These are phyloP conservation scores for Alternaria viburni DNA, from an alignment of 2,329 filamentous ascomycete genomes.

Conservation along the genomic window DNA sequence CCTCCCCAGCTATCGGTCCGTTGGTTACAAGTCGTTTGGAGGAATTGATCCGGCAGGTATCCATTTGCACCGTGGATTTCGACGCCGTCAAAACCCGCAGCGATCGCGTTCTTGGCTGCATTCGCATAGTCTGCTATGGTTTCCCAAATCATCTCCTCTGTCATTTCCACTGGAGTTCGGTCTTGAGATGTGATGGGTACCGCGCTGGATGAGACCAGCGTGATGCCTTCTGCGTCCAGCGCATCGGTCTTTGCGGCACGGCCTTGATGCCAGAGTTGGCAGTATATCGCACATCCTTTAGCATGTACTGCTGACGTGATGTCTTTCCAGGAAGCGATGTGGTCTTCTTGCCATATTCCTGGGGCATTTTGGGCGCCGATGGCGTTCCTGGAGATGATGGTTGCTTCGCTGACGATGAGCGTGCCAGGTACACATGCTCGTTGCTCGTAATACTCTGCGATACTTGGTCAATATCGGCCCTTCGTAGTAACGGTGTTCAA, in stretches of 20 bases:
- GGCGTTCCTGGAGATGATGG: conserved; percentile 54
- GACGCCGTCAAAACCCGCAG: conserved; percentile 66
- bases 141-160: conserved; percentile 42
- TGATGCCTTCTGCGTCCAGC: conserved; percentile 33
- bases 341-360: conserved; percentile 59
- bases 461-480: background rate
- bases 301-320: conserved; percentile 66
- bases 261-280: conserved; percentile 66
- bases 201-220: conserved; percentile 37
- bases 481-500: background rate
- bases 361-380: conserved; percentile 58
- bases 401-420: conserved; percentile 64
- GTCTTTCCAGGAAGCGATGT: conserved; percentile 61
- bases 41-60: conserved; percentile 71
- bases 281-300: conserved; percentile 63
- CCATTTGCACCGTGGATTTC: conserved; percentile 66
- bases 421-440: conserved; percentile 59
- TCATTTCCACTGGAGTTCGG: conserved; percentile 39
- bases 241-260: conserved; percentile 54
- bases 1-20: conserved; percentile 58
- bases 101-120: conserved; percentile 53
- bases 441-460: conserved; percentile 58
- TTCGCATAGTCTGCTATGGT: conserved; percentile 44
- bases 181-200: conserved; percentile 37
- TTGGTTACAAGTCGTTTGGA: conserved; percentile 63